These are phyloP conservation scores for Pleurotus djamor DNA, from an alignment of 768 basidiomycete species.

Conservation along the genomic window DNA sequence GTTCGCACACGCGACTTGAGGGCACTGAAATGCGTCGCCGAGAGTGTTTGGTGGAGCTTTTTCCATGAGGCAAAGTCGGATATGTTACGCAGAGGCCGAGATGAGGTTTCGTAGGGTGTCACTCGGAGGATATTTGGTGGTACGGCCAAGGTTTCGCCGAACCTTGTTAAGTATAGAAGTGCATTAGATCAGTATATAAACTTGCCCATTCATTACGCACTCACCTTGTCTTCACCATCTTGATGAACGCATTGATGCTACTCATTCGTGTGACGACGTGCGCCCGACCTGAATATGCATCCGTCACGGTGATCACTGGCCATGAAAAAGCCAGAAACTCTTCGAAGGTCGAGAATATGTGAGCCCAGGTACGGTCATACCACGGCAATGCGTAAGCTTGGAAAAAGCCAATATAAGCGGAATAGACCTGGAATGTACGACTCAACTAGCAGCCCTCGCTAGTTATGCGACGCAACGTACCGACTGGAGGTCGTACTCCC, in stretches of 20 bases:
- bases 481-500: conserved; percentile 80
- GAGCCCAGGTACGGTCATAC: conserved; percentile 82
- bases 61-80: conserved; percentile 67
- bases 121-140: conserved; percentile 73
- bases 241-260: conserved; percentile 72
- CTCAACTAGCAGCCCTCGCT: neutral
- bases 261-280: conserved; percentile 79
- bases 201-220: neutral
- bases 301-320: conserved; percentile 80
- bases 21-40: conserved; percentile 65
- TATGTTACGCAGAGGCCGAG: conserved; percentile 69
- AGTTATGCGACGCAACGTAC: conserved; percentile 36
- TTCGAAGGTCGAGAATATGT: conserved; percentile 75
- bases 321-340: conserved; percentile 80
- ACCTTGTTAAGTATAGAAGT: conserved; percentile 36
- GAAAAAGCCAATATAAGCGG: conserved; percentile 79
- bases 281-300: conserved; percentile 64
- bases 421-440: conserved; percentile 43
- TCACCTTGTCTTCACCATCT: conserved; percentile 83
- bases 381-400: conserved; percentile 69
- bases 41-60: conserved; percentile 68
- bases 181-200: neutral
- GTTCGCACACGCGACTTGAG: conserved; percentile 60
- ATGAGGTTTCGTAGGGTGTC: conserved; percentile 63
- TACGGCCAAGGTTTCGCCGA: conserved; percentile 71